Conservation (phyloP, 805 yeast species). For the Ogataea nitratoaversa region DNA sequence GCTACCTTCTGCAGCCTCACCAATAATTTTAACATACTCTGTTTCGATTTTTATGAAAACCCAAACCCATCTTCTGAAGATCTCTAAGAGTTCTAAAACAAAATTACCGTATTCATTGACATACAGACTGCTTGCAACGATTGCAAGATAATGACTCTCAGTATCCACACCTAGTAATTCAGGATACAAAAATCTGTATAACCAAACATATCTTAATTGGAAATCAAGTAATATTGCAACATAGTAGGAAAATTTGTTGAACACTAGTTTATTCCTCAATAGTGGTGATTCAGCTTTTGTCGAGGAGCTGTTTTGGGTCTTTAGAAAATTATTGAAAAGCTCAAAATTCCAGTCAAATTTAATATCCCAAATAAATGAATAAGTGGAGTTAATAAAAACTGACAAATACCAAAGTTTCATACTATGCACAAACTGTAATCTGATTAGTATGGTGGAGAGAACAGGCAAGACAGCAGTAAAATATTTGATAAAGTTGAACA, state of each 20-base stretch:
- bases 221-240: conserved; percentile 59
- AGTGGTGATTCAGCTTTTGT: conserved; percentile 13
- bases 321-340: conserved; percentile 37
- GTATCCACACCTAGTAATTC: conserved; percentile 9
- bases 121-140: conserved; percentile 23
- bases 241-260: conserved; percentile 42
- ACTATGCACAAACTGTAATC: conserved; percentile 22
- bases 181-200: conserved; percentile 40
- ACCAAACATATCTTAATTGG: conserved; percentile 71
- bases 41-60: conserved; percentile 77
- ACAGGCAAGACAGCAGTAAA: conserved; percentile 56
- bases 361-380: conserved; percentile 86
- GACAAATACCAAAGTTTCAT: conserved; percentile 41
- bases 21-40: conserved; percentile 44
- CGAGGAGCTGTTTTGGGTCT: conserved; percentile 1
- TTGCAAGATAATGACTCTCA: conserved; percentile 11
- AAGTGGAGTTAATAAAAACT: conserved; percentile 61
- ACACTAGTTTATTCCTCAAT: conserved; percentile 30
- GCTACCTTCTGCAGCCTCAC: not conserved
- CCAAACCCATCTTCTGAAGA: conserved; percentile 88
- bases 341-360: conserved; percentile 83
- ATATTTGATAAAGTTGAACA: conserved; percentile 75
- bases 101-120: conserved; percentile 59
- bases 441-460: conserved; percentile 30
- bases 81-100: conserved; percentile 66